phyloP scores from a whole-genome alignment of 306 rosid species.

The Psophocarpus tetragonolobus region DNA sequence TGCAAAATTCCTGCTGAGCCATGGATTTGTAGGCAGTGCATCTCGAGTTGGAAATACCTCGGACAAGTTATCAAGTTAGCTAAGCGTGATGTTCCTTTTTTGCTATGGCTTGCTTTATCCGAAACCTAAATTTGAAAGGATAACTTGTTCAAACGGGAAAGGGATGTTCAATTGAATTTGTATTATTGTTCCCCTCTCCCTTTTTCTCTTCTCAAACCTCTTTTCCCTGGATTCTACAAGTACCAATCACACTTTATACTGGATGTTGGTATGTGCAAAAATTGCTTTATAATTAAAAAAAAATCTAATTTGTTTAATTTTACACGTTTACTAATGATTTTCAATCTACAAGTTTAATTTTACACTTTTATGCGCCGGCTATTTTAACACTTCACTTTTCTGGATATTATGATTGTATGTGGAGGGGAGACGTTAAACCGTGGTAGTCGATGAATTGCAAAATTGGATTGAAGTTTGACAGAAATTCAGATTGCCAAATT shows the following conservation, averaged over 20 bases:
- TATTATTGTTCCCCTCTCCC: neutral
- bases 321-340: neutral
- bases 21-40: conserved; percentile 53
- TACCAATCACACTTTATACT: conserved; percentile 17
- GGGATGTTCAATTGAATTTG: conserved; percentile 25
- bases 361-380: too few species aligned
- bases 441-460: neutral
- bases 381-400: too few species aligned
- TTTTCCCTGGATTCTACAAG: neutral
- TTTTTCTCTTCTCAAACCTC: too few species aligned
- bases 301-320: neutral
- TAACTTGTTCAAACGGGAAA: conserved; percentile 7
- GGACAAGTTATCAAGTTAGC: conserved; percentile 15
- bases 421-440: neutral
- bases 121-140: conserved; percentile 22
- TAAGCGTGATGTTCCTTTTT: conserved; percentile 16
- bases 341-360: too few species aligned
- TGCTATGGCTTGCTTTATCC: conserved; percentile 21
- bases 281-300: neutral
- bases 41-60: conserved; percentile 32
- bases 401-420: neutral
- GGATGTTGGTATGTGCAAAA: neutral
- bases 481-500: neutral
- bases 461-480: neutral
- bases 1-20: conserved; percentile 33